These are phyloP conservation scores for Acacia concinna DNA, from an alignment of 331 rosid species.

Conservation along the genomic window DNA sequence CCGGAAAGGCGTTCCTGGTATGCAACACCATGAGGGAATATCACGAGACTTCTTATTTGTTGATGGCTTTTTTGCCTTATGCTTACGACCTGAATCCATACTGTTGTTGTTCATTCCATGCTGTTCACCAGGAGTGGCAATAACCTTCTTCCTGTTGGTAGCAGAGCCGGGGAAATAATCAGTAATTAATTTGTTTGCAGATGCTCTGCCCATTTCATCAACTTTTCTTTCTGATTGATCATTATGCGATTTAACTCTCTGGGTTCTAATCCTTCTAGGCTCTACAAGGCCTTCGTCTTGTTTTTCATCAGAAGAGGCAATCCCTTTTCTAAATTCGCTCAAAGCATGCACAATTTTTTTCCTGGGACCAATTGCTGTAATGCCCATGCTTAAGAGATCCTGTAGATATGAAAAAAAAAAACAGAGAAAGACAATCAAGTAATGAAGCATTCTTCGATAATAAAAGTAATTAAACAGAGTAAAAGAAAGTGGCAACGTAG, in stretches of 20 bases:
- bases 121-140: conserved; percentile 41
- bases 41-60: conserved; percentile 56
- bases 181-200: conserved; percentile 76
- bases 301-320: conserved; percentile 34
- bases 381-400: conserved; percentile 82
- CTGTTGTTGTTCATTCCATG: conserved; percentile 33
- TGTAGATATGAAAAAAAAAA: conserved; percentile 35
- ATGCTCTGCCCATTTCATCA: conserved; percentile 47
- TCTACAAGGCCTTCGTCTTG: conserved; percentile 34
- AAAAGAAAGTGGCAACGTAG: background rate
- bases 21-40: conserved; percentile 79
- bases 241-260: conserved; percentile 39
- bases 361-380: conserved; percentile 88
- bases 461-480: background rate
- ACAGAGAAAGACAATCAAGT: background rate
- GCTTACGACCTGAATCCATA: conserved; percentile 44
- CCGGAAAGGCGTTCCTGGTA: conserved; percentile 88
- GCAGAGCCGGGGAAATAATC: conserved; percentile 72
- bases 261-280: conserved; percentile 41
- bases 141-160: conserved; percentile 49
- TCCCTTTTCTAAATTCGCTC: conserved; percentile 59
- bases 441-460: background rate
- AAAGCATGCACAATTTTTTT: conserved; percentile 79
- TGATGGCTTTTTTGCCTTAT: conserved; percentile 36
- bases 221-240: conserved; percentile 44